phyloP scores from a whole-genome alignment of 257 asterid species.

The Solanum dulcamara region DNA sequence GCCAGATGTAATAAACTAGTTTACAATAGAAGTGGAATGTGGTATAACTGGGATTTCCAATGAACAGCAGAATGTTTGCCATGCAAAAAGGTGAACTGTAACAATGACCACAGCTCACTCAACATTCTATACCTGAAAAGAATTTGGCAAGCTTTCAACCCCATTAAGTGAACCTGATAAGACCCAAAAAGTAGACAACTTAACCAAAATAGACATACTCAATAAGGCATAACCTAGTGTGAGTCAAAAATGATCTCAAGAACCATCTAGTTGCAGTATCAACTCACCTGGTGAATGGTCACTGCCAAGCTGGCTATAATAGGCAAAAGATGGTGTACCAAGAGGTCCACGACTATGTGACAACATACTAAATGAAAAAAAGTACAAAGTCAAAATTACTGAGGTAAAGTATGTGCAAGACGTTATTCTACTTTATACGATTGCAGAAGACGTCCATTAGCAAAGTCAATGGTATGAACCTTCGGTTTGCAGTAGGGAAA shows the following conservation, averaged over 20 bases:
- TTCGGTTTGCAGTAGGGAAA: constrained; percentile 24
- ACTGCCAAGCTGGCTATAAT: constrained; percentile 1
- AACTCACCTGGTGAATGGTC: constrained; percentile 14
- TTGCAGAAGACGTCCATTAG: not conserved
- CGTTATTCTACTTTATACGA: not conserved
- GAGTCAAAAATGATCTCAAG: not conserved
- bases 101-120: not conserved
- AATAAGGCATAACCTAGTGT: not conserved
- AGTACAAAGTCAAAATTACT: not conserved
- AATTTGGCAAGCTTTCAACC: not conserved
- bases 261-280: not conserved
- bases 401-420: not conserved
- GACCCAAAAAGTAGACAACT: not conserved
- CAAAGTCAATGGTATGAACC: constrained; percentile 18
- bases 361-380: constrained; percentile 5
- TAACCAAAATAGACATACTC: not conserved
- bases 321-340: constrained; percentile 3
- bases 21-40: not conserved
- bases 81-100: not conserved
- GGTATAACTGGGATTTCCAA: not conserved
- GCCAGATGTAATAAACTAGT: not conserved
- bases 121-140: not conserved
- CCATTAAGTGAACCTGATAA: constrained; percentile 2
- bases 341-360: not conserved
- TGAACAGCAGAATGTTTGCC: not conserved